phyloP scores from a whole-genome alignment of 495 filamentous ascomycete species.

The Echria macrotheca region DNA sequence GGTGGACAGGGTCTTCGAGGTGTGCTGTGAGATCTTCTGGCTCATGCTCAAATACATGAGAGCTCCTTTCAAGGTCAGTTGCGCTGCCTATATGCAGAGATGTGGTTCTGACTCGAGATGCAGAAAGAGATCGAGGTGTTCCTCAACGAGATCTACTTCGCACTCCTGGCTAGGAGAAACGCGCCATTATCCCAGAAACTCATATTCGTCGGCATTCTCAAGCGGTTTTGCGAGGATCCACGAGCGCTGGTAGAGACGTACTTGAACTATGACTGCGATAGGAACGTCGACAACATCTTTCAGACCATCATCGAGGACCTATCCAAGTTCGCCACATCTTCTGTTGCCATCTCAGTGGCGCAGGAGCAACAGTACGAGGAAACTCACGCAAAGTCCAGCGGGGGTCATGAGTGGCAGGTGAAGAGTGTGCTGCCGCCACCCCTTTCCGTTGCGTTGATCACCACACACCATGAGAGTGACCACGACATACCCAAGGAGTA shows the following conservation, averaged over 20 bases:
- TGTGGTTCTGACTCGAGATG: no score
- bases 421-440: slow-evolving; percentile 79
- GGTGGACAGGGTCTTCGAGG: slow-evolving; percentile 85
- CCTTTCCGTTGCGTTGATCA: slow-evolving; percentile 72
- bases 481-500: slow-evolving; percentile 76
- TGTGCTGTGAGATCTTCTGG: slow-evolving; percentile 97
- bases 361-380: slow-evolving; percentile 87
- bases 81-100: no score
- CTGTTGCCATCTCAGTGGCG: slow-evolving; percentile 62
- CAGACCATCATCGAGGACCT: slow-evolving; percentile 92
- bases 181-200: slow-evolving; percentile 87
- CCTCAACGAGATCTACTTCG: slow-evolving; percentile 93
- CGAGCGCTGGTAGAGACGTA: slow-evolving; percentile 91
- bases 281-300: slow-evolving; percentile 94
- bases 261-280: slow-evolving; percentile 97
- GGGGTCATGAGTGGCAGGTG: slow-evolving; percentile 70
- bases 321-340: slow-evolving; percentile 70
- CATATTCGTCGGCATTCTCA: slow-evolving; percentile 81
- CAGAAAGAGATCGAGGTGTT: slow-evolving; percentile 98
- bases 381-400: slow-evolving; percentile 54
- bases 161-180: slow-evolving; percentile 81
- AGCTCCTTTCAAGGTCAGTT: slow-evolving; percentile 77
- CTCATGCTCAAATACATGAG: slow-evolving; percentile 91
- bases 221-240: slow-evolving; percentile 77
- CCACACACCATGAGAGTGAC: slow-evolving; percentile 52